Evolutionary conservation across 2,329 filamentous ascomycete species (phyloP), one percentile per base, ranked within the genome.

Genomic region (Phialemonium atrogriseum): DNA sequence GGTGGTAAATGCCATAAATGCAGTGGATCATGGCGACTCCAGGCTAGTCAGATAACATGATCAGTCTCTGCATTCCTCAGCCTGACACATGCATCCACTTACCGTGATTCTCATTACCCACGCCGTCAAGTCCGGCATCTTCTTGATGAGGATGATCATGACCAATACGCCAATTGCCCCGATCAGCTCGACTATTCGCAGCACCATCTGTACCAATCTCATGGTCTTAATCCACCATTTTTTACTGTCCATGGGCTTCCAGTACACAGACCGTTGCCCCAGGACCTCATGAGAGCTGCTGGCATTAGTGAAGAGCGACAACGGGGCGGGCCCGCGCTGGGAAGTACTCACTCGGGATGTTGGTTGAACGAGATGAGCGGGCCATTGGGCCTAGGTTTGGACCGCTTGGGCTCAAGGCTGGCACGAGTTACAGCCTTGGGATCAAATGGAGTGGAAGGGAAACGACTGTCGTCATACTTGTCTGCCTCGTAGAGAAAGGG

Each of bases 351-450:
- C 80, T 95, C 87, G 2, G 88, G 87, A 56, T 94, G 88, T 36
- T 74, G 71, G 55, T 93, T 91, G 66, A 94, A 82, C 37, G 81
- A 73, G 40, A 95, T 61, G 41, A 93, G 61, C 10, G 86, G 87
- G 0, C 86, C 87, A 32, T 83, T 68, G 26, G 68, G 71, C 66
- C 82, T 80, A 24, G 73, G 68, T 48, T 70, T 78, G 16, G 60
- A 65, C 24, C 73, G 64, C 33, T 74, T 73, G 10, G 75, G 71
- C 49, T 76, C 64, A 65, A 75, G 84, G 59, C 83, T 89, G 40
- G 84, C 82, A 51, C 86, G 73, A 14, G 86, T 88, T 29, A 87
- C 72, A 37, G 84, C 82, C 56, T 88, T 93, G 29, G 89, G 88
- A 48, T 95, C 87, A 58, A 93, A 94, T n/a, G 54, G 61, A 49